Evolutionary conservation across 257 asterid genomes (phyloP).

Genomic region (Plantago ovata): DNA sequence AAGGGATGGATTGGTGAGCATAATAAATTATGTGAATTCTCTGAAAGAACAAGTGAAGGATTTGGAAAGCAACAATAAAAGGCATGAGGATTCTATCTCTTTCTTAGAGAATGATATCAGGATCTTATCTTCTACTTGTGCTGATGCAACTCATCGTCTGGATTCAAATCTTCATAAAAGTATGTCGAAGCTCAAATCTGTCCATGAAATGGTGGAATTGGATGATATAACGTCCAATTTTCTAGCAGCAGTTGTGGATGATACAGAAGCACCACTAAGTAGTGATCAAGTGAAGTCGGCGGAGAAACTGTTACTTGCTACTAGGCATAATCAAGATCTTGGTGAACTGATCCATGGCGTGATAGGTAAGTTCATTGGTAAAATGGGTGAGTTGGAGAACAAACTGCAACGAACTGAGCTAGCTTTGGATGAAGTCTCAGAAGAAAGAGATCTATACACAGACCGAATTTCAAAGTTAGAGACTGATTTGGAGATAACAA

Average conservation of each 20-base stretch:
- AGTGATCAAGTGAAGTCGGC: constrained; percentile 43
- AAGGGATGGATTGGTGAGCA: constrained; percentile 36
- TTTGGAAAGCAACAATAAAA: constrained; percentile 45
- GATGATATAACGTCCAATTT: constrained; percentile 30
- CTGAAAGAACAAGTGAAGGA: constrained; percentile 50
- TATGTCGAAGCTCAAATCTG: constrained; percentile 39
- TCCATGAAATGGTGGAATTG: constrained; percentile 30
- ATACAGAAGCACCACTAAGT: constrained; percentile 31
- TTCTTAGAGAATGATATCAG: constrained; percentile 47
- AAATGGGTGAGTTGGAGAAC: constrained; percentile 43
- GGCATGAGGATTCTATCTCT: constrained; percentile 40
- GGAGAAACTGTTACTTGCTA: constrained; percentile 55
- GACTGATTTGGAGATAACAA: constrained; percentile 45
- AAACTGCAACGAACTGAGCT: constrained; percentile 47
- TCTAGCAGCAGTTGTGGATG: constrained; percentile 28
- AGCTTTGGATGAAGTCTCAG: constrained; percentile 34
- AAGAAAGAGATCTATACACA: constrained; percentile 54
- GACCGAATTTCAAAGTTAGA: constrained; percentile 55
- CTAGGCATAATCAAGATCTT: constrained; percentile 45
- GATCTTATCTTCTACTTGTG: constrained; percentile 65
- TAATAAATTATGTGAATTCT: constrained; percentile 36
- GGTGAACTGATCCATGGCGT: constrained; percentile 37
- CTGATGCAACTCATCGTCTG: constrained; percentile 52
- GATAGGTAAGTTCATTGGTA: constrained; percentile 32
- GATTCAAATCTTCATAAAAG: constrained; percentile 37